Base-by-base conservation (phyloP, 1,139 yeast genomes). In the Geotrichum bryndzae region DNA sequence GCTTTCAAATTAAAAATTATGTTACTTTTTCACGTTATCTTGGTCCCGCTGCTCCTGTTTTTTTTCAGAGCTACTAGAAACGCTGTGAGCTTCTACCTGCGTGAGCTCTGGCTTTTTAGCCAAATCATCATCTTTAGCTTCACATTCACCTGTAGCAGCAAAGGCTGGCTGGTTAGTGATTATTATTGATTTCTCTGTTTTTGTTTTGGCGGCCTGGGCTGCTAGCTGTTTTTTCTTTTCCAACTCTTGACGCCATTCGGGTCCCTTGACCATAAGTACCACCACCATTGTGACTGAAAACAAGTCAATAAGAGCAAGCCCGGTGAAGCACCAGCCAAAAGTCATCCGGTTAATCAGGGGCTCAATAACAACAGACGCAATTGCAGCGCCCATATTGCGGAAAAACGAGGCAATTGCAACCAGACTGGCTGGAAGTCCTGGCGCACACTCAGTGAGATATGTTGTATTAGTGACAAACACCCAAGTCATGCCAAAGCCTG, bases 401-500 rank as follows among this genome's bases (percentile, higher is more conserved):
- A 82, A 78, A 62, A 82, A 74, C 64, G 84, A 83, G 0, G 84
- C 84, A 61, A 84, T 73, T 0, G 88, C 86, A 13, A 84, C 84
- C 63, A 80, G 77, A 0, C 85, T 78, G 1, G 87, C 84, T 0
- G 86, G 83, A 64, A 80, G 82, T 0, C 79, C 80, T 1, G 80
- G 75, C 10, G 83, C 73, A 59, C 84, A 76, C 65, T 84, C 87
- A 0, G 86, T 80, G 59, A 83, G 70, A 67, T 83, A 84, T 0
- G 87, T 82, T 60, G 85, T 83, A 15, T 81, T 81, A 1, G 83
- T 79, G n/a, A 82, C 82, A 66, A 83, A 82, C 25, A 83, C 82
- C 83, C 85, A 83, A 0, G 86, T 80, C 79, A 83, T 78, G 4
- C 87, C 86, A 68, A 82, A 80, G 0, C 85, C 85, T 54, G 76